Evolutionary conservation across 1,284 basidiomycete species (phyloP).

Genomic region (Boletellus deceptivus): DNA sequence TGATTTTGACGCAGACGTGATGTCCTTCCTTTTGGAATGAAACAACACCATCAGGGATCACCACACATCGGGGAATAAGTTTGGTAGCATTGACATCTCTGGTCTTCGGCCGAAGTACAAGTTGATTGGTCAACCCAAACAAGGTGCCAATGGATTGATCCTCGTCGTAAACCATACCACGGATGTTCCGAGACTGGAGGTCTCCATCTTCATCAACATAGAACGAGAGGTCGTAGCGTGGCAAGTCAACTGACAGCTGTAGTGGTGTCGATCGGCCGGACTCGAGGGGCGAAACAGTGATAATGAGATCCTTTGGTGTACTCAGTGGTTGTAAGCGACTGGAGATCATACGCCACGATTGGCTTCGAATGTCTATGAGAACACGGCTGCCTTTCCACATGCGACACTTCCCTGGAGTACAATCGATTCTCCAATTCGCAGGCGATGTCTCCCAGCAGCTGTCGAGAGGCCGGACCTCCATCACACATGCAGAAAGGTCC

Average conservation of each 20-base stretch:
- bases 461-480: slow-evolving; percentile 39
- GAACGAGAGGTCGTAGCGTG: slow-evolving; percentile 39
- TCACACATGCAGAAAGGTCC: slow-evolving; percentile 22
- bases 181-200: slow-evolving; percentile 28
- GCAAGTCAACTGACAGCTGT: slow-evolving; percentile 37
- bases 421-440: slow-evolving; percentile 17
- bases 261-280: slow-evolving; percentile 6
- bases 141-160: slow-evolving; percentile 25
- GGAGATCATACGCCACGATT: slow-evolving; percentile 32
- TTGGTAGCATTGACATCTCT: neutral
- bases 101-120: slow-evolving; percentile 37
- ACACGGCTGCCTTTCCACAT: slow-evolving; percentile 12
- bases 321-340: slow-evolving; percentile 33
- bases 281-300: slow-evolving; percentile 2
- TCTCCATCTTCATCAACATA: slow-evolving; percentile 24
- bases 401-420: slow-evolving; percentile 1
- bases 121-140: slow-evolving; percentile 35
- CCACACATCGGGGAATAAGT: slow-evolving; percentile 27
- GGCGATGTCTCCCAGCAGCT: slow-evolving; percentile 20
- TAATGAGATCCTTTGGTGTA: slow-evolving; percentile 12
- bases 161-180: slow-evolving; percentile 23
- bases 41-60: slow-evolving; percentile 41
- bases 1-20: slow-evolving; percentile 31
- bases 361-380: slow-evolving; percentile 34
- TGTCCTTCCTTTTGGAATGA: slow-evolving; percentile 21